Evolutionary conservation across 139 green algal genomes (phyloP), one percentile per base, ranked within the genome.

Genomic region (Diplosphaera chodatii): DNA sequence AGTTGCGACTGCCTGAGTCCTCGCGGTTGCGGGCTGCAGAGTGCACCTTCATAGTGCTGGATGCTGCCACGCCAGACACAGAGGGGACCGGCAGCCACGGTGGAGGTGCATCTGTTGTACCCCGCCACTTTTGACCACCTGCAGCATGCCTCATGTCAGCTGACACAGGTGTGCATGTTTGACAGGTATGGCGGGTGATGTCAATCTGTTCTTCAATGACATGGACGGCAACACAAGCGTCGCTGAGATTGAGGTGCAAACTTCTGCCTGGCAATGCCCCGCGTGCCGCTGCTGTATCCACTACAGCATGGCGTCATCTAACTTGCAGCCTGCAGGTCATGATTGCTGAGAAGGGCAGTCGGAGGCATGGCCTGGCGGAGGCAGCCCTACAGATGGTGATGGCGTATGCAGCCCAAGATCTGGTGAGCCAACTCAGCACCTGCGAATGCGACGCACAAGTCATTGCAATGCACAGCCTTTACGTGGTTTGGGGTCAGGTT

Each of bases 41-140:
- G 71, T 87, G 81, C 71, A 96, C 89, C 0, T 96, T 93, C 68
- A 96, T 96, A 28, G 25, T 94, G 25, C 68, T 93, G 21, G 88
- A 96, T 62, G 74, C 33, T 0, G 67, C 56, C 41, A 32, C 68
- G 22, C 73, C 71, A 0, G 84, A 87, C 32, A 85, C 77, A 0
- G 30, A 67, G 18, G 81, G 78, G 4, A 78, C 74, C 1, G 83
- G 77, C 2, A 55, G 40, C 1, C 77, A 86, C 37, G 79, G 80
- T 2, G 85, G 83, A 76, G 74, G 74, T 80, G 37, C 37, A 10
- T 48, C 37, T 10, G 10, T 6, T n/a, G n/a, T n/a, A n/a, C n/a
- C n/a, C n/a, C n/a, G n/a, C n/a, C n/a, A n/a, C n/a, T n/a, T n/a
- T n/a, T n/a, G n/a, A n/a, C n/a, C n/a, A n/a, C n/a, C n/a, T n/a